Percentiles rank a stretch among this genome's conserved stretches.
phyloP scores from a whole-genome alignment of 1,139 yeast species.

The Taiozyma sp. region DNA sequence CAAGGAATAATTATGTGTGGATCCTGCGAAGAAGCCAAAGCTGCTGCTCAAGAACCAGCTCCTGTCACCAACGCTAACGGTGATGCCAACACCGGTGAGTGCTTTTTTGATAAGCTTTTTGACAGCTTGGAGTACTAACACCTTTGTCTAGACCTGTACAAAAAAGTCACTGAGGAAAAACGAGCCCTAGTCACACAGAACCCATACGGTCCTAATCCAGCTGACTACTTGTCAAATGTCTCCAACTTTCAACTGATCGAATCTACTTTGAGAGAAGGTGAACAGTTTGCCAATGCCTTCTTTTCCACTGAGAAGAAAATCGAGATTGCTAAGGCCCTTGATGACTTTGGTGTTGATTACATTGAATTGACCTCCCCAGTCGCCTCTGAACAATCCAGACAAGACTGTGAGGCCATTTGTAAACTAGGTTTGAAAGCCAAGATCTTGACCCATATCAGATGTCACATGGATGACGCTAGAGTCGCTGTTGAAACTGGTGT shows the following conservation, averaged over 20 bases:
- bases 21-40: constrained; percentile 19
- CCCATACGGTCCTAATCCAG: constrained; percentile 95
- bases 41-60: constrained; percentile 9
- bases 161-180: constrained; percentile 45
- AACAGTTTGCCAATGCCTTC: constrained; percentile 97
- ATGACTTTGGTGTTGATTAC: constrained; percentile 97
- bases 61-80: constrained; percentile 1
- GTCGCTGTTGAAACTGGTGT: constrained; percentile 98
- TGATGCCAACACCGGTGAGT: not conserved
- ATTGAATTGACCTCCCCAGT: constrained; percentile 97
- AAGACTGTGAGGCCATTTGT: constrained; percentile 97
- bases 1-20: constrained; percentile 12
- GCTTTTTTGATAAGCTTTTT: not conserved
- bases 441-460: constrained; percentile 86
- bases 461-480: constrained; percentile 98
- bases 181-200: constrained; percentile 35
- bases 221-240: constrained; percentile 88
- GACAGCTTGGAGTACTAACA: not conserved
- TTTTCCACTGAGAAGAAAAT: constrained; percentile 93
- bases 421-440: constrained; percentile 94
- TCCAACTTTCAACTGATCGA: constrained; percentile 87
- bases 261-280: constrained; percentile 96
- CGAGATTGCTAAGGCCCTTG: constrained; percentile 95
- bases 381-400: constrained; percentile 89
- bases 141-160: constrained; percentile 10